These are phyloP conservation scores for Ampelocalamus luodianensis DNA, from an alignment of 176 grass and related monocot species.

Conservation along the genomic window DNA sequence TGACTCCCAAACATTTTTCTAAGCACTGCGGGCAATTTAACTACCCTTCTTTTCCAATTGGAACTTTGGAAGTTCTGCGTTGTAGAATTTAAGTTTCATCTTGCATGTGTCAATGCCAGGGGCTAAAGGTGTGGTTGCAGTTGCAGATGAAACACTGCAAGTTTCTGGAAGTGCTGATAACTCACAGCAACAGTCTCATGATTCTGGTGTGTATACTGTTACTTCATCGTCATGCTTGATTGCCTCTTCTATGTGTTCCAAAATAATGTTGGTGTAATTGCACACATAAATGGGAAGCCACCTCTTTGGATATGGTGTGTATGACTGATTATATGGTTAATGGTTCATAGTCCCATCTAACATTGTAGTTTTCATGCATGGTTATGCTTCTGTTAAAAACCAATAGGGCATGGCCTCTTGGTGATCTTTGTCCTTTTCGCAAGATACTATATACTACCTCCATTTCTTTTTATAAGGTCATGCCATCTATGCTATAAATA, in stretches of 20 bases:
- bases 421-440: background rate
- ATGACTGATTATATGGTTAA: background rate
- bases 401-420: background rate
- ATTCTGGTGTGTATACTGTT: constrained; percentile 38
- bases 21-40: background rate
- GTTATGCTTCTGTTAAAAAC: constrained; percentile 17
- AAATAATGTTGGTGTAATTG: constrained; percentile 13
- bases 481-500: too few relatives aligned
- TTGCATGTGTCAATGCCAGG: constrained; percentile 23
- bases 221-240: constrained; percentile 18
- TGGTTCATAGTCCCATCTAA: background rate
- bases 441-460: background rate
- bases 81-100: constrained; percentile 16
- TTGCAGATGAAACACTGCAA: constrained; percentile 15
- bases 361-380: background rate
- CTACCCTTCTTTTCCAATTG: background rate
- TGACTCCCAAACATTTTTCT: background rate
- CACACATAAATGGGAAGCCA: background rate
- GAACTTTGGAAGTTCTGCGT: background rate
- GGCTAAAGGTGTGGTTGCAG: background rate
- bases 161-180: constrained; percentile 38
- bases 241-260: constrained; percentile 22
- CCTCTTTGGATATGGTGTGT: background rate
- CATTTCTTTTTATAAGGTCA: too few relatives aligned
- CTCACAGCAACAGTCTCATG: constrained; percentile 43